Conservation (phyloP, 345 rosid species). For the Crucihimalaya himalaica region DNA sequence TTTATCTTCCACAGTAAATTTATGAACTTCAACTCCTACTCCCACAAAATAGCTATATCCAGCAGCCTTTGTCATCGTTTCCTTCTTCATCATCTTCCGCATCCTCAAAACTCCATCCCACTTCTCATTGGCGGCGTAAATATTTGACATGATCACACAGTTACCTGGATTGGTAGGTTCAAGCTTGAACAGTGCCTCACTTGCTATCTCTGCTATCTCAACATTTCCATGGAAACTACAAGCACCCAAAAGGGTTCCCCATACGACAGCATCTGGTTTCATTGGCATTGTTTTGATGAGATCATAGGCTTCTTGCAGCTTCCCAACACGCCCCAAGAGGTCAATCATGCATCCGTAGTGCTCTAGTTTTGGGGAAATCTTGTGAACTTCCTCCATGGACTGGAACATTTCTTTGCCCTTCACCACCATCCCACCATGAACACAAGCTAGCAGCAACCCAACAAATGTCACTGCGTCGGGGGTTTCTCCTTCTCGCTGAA, state of each 20-base stretch:
- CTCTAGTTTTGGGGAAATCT: constrained; percentile 62
- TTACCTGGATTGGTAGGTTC: constrained; percentile 85
- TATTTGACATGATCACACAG: constrained; percentile 70
- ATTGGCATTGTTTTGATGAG: constrained; percentile 68
- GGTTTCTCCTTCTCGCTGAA: constrained; percentile 51
- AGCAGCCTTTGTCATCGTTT: constrained; percentile 65
- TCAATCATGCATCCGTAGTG: constrained; percentile 90
- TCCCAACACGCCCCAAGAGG: constrained; percentile 81
- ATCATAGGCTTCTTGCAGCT: constrained; percentile 62
- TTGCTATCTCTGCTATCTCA: constrained; percentile 74
- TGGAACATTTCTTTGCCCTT: constrained; percentile 55
- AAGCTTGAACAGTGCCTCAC: constrained; percentile 56
- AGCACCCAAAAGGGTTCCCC: constrained; percentile 88
- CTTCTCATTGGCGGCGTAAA: constrained; percentile 55
- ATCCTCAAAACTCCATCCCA: constrained; percentile 76
- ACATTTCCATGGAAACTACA: constrained; percentile 68
- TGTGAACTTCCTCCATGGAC: constrained; percentile 51
- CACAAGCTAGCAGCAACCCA: constrained; percentile 78
- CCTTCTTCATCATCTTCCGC: constrained; percentile 68
- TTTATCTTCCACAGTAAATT: constrained; percentile 69
- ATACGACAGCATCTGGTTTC: constrained; percentile 74
- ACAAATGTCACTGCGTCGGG: constrained; percentile 83
- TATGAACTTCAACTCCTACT: constrained; percentile 60
- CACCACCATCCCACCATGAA: constrained; percentile 69
- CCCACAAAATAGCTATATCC: constrained; percentile 66